Conservation (phyloP, 257 asterid genomes). For the Lycium ferocissimum region DNA sequence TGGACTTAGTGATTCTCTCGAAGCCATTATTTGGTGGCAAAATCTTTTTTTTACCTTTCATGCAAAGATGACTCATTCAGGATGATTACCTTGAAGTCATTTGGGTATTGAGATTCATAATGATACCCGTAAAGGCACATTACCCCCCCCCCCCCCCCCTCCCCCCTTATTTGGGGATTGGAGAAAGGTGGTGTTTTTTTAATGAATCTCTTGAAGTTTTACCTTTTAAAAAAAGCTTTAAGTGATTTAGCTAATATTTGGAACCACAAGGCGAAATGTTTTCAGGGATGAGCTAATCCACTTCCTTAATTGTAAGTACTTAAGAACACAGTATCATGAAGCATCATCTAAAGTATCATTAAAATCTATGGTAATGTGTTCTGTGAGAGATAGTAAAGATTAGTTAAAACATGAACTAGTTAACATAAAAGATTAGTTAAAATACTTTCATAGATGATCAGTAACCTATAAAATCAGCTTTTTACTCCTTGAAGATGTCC, state of each 20-base stretch:
- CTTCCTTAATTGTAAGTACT: not conserved
- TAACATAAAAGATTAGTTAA: not conserved
- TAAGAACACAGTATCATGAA: not conserved
- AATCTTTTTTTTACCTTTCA: not conserved
- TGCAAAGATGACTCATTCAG: not conserved
- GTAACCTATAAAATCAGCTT: constrained; percentile 1
- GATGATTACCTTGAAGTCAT: constrained; percentile 3
- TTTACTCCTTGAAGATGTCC: constrained; percentile 2
- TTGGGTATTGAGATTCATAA: constrained; percentile 4
- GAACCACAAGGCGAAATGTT: constrained; percentile 3
- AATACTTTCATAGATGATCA: not conserved
- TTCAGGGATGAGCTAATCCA: constrained; percentile 13
- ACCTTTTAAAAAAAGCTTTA: not conserved
- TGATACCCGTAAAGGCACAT: not conserved
- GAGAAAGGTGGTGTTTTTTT: not conserved
- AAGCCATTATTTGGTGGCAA: constrained; percentile 21
- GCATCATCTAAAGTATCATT: not conserved
- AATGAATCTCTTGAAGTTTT: not conserved
- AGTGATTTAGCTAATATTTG: not conserved
- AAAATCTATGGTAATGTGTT: not conserved
- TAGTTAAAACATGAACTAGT: not conserved
- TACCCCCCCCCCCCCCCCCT: no score
- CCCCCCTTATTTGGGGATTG: not conserved
- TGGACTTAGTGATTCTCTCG: not conserved
- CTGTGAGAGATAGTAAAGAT: not conserved